phyloP scores from a whole-genome alignment of 306 rosid species.

The Neltuma alba region DNA sequence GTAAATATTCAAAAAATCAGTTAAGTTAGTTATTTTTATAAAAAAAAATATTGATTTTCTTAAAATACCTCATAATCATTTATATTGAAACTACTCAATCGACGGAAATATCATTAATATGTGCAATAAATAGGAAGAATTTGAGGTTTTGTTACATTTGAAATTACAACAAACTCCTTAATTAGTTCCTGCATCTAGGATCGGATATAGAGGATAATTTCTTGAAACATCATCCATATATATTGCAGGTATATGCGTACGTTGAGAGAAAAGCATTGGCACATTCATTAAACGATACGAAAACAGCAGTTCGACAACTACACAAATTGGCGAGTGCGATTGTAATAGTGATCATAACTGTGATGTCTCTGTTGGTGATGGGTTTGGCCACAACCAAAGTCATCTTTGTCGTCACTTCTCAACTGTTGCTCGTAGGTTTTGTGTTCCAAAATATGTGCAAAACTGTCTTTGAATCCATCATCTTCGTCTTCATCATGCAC shows the following conservation, averaged over 20 bases:
- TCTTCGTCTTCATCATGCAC: slow-evolving; percentile 34
- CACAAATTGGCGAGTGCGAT: slow-evolving; percentile 27
- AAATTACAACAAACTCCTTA: too few relatives aligned
- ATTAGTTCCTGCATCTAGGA: too few relatives aligned
- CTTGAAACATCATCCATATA: too few relatives aligned
- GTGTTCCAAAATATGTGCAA: slow-evolving; percentile 31
- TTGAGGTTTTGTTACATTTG: too few relatives aligned
- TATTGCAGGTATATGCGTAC: slow-evolving; percentile 28
- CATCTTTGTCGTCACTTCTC: slow-evolving; percentile 22
- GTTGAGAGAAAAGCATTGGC: slow-evolving; percentile 30
- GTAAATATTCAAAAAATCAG: too few relatives aligned
- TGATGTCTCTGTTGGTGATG: slow-evolving; percentile 27
- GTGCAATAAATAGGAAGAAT: too few relatives aligned
- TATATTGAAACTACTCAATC: too few relatives aligned
- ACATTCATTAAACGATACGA: slow-evolving; percentile 31
- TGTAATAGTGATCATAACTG: slow-evolving; percentile 18
- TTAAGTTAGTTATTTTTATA: too few relatives aligned
- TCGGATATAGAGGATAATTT: too few relatives aligned
- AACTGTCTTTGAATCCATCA: slow-evolving; percentile 31
- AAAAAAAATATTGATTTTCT: too few relatives aligned
- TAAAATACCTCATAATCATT: too few relatives aligned
- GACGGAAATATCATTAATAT: too few relatives aligned
- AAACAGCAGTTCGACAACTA: slow-evolving; percentile 32
- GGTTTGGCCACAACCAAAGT: slow-evolving; percentile 31
- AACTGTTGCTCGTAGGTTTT: slow-evolving; percentile 23